Percentiles rank a stretch among this genome's conserved stretches.
Evolutionary conservation across 1,139 yeast genomes (phyloP).

Genomic region (Saccharomyces hybrid): DNA sequence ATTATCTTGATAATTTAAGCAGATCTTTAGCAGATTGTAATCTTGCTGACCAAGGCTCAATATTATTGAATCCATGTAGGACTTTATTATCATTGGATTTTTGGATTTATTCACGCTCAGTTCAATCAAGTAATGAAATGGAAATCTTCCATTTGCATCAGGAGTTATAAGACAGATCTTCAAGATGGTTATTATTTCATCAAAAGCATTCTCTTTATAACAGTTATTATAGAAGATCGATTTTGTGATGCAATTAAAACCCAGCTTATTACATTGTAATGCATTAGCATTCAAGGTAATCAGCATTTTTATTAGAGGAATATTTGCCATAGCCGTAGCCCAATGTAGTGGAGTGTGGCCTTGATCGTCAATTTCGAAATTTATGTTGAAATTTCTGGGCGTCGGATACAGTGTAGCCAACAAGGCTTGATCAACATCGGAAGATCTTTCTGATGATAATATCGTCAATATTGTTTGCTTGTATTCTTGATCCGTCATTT

Average conservation of each 20-base stretch:
- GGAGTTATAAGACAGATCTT: constrained; percentile 66
- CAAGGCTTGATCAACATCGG: constrained; percentile 64
- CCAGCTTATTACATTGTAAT: constrained; percentile 61
- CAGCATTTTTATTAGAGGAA: constrained; percentile 61
- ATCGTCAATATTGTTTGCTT: constrained; percentile 30
- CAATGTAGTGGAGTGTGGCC: constrained; percentile 96
- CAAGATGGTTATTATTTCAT: constrained; percentile 59
- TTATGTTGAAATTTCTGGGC: constrained; percentile 73
- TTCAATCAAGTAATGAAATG: constrained; percentile 65
- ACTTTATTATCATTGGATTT: constrained; percentile 33
- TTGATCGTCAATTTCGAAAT: constrained; percentile 86
- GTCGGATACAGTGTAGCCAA: constrained; percentile 69
- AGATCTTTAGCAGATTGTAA: constrained; percentile 47
- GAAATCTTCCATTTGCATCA: constrained; percentile 67
- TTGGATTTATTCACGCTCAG: constrained; percentile 48
- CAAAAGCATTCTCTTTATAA: constrained; percentile 69
- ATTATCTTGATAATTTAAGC: constrained; percentile 61
- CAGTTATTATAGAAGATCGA: constrained; percentile 83
- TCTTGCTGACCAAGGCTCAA: constrained; percentile 33
- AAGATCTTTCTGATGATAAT: constrained; percentile 56
- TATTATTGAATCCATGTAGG: constrained; percentile 37
- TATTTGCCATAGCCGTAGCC: constrained; percentile 91
- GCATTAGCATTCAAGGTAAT: constrained; percentile 68
- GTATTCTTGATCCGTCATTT: constrained; percentile 19
- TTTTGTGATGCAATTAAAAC: constrained; percentile 80